Evolutionary conservation across 148 eudicot species (phyloP).

Genomic region (Camellia japonica): DNA sequence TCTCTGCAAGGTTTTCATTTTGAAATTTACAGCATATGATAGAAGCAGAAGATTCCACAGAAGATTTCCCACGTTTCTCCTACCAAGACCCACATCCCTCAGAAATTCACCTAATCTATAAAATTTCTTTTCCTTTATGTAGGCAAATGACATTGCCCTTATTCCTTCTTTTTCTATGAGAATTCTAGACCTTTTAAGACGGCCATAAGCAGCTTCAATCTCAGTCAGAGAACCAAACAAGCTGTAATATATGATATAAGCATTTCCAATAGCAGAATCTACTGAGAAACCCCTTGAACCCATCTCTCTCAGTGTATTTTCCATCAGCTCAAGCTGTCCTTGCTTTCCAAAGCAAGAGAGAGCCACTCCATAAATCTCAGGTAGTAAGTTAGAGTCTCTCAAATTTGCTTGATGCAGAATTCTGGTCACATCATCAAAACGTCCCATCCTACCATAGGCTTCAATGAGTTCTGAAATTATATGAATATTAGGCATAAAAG

Average conservation of each 20-base stretch:
- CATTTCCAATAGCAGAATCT: conserved; percentile 67
- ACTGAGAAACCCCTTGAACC: conserved; percentile 57
- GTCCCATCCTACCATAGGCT: conserved; percentile 41
- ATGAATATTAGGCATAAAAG: conserved; percentile 38
- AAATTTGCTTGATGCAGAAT: conserved; percentile 46
- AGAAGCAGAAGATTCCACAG: conserved; percentile 86
- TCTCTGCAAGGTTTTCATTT: conserved; percentile 95
- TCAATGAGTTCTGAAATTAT: conserved; percentile 46
- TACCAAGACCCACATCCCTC: conserved; percentile 72
- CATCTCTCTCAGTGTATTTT: conserved; percentile 59
- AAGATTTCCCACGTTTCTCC: conserved; percentile 78
- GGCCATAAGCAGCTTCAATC: conserved; percentile 63
- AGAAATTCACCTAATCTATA: conserved; percentile 66
- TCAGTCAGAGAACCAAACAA: conserved; percentile 55
- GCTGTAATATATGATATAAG: conserved; percentile 62
- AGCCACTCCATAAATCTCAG: conserved; percentile 41
- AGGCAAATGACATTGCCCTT: conserved; percentile 54
- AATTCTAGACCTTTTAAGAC: conserved; percentile 63
- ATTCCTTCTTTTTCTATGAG: conserved; percentile 68
- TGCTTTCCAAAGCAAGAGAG: conserved; percentile 63
- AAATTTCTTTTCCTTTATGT: conserved; percentile 60
- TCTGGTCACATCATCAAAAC: conserved; percentile 38
- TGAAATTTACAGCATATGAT: conserved; percentile 86
- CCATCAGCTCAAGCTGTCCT: conserved; percentile 72
- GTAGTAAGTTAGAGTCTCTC: conserved; percentile 45